Conservation (phyloP, 2,329 filamentous ascomycete species). For the Trichoderma citrinoviride region DNA sequence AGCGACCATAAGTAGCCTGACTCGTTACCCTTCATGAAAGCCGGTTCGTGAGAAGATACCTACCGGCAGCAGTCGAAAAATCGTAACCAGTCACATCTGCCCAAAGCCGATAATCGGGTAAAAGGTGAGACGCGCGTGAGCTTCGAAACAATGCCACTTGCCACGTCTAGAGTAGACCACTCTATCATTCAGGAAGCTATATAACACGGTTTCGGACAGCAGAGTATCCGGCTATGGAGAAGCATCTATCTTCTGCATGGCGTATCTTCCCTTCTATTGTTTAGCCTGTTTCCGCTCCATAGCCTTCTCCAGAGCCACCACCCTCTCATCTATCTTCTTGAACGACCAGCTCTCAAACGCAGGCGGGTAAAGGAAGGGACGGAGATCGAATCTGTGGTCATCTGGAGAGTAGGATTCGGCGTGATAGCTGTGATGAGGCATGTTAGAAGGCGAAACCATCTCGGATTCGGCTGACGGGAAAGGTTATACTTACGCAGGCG, state of each 20-base stretch:
- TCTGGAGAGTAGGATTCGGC: conserved; percentile 27
- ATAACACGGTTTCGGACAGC: not conserved
- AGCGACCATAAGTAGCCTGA: not conserved
- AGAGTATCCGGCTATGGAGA: not conserved
- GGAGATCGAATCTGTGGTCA: conserved; percentile 30
- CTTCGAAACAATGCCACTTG: not conserved
- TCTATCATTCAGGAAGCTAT: not conserved
- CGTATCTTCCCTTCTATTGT: not conserved
- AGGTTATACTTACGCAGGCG: not conserved
- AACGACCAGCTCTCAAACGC: conserved; percentile 39
- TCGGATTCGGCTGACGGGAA: no score
- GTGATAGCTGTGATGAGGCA: no score
- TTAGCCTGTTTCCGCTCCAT: not conserved
- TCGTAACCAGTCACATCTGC: not conserved
- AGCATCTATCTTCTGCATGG: not conserved
- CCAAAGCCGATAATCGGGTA: not conserved
- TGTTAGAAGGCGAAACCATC: no score
- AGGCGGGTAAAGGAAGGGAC: conserved; percentile 32
- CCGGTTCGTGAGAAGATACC: not conserved
- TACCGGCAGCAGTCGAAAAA: not conserved
- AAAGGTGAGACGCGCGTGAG: not conserved
- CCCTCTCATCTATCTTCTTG: conserved; percentile 40
- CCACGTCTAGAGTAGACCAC: not conserved
- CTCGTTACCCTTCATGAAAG: not conserved
- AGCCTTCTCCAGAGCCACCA: conserved; percentile 35